Conservation (phyloP, 768 basidiomycete species). For the Stropharia rugosoannulata region DNA sequence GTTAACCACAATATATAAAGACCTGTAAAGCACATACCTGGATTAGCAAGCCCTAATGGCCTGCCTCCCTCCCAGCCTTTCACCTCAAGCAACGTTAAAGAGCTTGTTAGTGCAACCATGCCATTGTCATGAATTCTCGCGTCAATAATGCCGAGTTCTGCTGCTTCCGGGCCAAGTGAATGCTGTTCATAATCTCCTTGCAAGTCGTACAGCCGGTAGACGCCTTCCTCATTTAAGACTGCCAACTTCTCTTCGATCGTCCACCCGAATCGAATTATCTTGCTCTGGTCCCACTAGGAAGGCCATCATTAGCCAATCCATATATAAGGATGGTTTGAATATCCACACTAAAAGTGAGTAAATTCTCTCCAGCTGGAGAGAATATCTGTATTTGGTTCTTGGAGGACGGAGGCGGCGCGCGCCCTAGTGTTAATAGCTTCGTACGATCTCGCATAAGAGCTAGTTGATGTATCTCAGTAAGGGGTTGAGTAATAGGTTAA, state of each 20-base stretch:
- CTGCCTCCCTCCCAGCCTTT: constrained; percentile 85
- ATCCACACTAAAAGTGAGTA: constrained; percentile 73
- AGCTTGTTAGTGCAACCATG: constrained; percentile 80
- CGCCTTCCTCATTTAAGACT: constrained; percentile 89
- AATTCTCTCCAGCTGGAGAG: constrained; percentile 78
- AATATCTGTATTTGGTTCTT: constrained; percentile 87
- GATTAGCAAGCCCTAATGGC: constrained; percentile 68
- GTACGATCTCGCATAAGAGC: constrained; percentile 86
- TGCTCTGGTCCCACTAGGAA: constrained; percentile 87
- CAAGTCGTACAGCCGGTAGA: constrained; percentile 86
- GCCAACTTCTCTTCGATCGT: constrained; percentile 78
- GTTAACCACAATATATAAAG: neutral
- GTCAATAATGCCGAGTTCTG: constrained; percentile 80
- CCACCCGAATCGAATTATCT: constrained; percentile 83
- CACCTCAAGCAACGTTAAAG: constrained; percentile 77
- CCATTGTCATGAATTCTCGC: constrained; percentile 87
- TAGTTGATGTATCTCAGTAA: constrained; percentile 26
- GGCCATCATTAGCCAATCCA: constrained; percentile 15
- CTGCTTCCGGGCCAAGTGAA: constrained; percentile 80
- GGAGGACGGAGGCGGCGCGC: constrained; percentile 50
- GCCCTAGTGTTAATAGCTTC: constrained; percentile 74
- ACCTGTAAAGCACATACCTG: constrained; percentile 48
- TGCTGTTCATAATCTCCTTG: constrained; percentile 85
- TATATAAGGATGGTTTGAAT: constrained; percentile 16
- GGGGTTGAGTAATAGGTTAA: neutral